Percentiles rank a stretch among this genome's conserved stretches.
These are phyloP conservation scores for Myriangium duriaei DNA, from an alignment of 2,329 filamentous ascomycete genomes.

Conservation along the genomic window DNA sequence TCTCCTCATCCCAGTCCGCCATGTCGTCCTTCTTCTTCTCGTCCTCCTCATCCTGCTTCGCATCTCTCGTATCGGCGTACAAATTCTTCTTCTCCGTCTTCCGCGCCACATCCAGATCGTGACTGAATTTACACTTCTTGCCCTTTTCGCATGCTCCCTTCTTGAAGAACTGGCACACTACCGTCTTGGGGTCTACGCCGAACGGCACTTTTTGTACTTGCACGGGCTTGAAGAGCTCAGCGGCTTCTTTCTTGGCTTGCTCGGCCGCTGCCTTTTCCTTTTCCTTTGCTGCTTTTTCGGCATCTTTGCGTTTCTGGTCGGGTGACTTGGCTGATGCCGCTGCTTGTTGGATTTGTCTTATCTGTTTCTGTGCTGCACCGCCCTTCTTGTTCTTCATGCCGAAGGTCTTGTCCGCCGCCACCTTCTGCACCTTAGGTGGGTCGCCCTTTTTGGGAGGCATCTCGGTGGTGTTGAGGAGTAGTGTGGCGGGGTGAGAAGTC, in stretches of 20 bases:
- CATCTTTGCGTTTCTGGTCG: slow-evolving; percentile 72
- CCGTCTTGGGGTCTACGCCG: slow-evolving; percentile 94
- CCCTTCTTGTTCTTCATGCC: slow-evolving; percentile 99
- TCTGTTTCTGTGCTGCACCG: slow-evolving; percentile 75
- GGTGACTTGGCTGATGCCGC: slow-evolving; percentile 62
- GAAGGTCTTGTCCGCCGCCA: slow-evolving; percentile 90
- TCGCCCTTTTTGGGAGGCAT: slow-evolving; percentile 65
- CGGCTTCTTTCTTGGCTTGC: slow-evolving; percentile 65
- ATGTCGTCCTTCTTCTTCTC: slow-evolving; percentile 82
- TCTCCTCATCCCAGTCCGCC: slow-evolving; percentile 95
- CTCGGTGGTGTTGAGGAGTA: slow-evolving; percentile 31
- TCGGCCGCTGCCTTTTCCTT: slow-evolving; percentile 88
- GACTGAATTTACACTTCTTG: slow-evolving; percentile 94
- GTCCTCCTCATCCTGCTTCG: slow-evolving; percentile 56
- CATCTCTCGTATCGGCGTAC: slow-evolving; percentile 70
- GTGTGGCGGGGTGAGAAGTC: not conserved
- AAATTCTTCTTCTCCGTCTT: slow-evolving; percentile 87
- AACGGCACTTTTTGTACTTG: slow-evolving; percentile 98
- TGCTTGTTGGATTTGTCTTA: slow-evolving; percentile 68
- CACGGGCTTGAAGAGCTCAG: slow-evolving; percentile 76
- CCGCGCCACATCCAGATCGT: slow-evolving; percentile 77
- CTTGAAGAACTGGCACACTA: slow-evolving; percentile 93
- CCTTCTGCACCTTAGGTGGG: slow-evolving; percentile 42
- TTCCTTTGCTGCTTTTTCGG: slow-evolving; percentile 53
- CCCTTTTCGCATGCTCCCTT: slow-evolving; percentile 95